phyloP scores from a whole-genome alignment of 768 basidiomycete species.

The Phlebiopsis gigantea region DNA sequence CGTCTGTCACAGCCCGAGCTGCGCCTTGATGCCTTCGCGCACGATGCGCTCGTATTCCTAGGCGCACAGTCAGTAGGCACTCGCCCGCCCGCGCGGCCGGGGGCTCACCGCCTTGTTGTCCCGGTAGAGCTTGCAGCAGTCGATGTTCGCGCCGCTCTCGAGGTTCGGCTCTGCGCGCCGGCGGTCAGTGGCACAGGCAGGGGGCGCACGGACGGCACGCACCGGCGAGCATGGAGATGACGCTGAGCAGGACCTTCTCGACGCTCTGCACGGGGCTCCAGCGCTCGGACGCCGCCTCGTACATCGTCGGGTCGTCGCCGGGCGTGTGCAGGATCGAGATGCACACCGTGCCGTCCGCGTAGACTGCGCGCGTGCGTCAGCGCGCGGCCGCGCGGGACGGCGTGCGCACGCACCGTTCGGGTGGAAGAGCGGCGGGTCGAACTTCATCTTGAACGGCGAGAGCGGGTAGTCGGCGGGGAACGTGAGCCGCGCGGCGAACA shows the following conservation, averaged over 20 bases:
- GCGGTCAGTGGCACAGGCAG: not conserved
- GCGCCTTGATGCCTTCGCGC: conserved; percentile 74
- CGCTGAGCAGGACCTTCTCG: conserved; percentile 93
- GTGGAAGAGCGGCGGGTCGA: conserved; percentile 95
- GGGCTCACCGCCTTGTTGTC: conserved; percentile 62
- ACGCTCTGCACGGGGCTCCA: conserved; percentile 99
- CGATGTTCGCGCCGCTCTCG: conserved; percentile 95
- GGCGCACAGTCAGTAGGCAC: not conserved
- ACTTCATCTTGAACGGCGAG: conserved; percentile 99
- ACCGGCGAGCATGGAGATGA: conserved; percentile 97
- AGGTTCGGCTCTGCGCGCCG: conserved; percentile 78
- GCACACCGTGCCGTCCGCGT: conserved; percentile 94
- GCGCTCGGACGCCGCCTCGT: conserved; percentile 91
- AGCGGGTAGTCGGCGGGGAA: conserved; percentile 93
- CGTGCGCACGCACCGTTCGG: conserved; percentile 74
- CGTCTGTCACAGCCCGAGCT: conserved; percentile 62
- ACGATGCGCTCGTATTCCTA: conserved; percentile 89
- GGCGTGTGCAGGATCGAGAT: conserved; percentile 97
- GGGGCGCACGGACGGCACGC: conserved; percentile 17
- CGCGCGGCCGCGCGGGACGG: not conserved
- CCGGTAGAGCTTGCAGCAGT: conserved; percentile 95
- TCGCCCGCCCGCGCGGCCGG: not conserved
- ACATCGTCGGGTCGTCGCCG: conserved; percentile 87
- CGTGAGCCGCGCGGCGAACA: conserved; percentile 80
- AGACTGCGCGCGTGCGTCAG: conserved; percentile 50